Evolutionary conservation across 2,329 filamentous ascomycete species (phyloP).

Genomic region (Cercospora canescens): DNA sequence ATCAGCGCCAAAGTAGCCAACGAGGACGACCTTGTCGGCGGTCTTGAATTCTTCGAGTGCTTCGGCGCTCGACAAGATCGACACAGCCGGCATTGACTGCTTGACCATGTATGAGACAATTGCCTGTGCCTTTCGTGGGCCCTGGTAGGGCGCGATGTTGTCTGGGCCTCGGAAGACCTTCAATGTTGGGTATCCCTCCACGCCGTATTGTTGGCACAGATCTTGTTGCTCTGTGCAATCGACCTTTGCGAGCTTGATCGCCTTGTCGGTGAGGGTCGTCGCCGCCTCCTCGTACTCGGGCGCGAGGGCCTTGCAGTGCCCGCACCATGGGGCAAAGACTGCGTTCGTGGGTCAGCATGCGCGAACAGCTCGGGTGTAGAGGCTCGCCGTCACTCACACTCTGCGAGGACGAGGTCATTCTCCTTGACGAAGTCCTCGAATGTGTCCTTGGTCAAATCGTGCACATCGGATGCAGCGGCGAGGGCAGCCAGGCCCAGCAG

Average conservation of each 20-base stretch:
- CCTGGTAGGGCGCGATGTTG: conserved; percentile 77
- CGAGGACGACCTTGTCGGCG: conserved; percentile 91
- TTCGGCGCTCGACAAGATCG: conserved; percentile 69
- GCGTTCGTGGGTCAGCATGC: neutral
- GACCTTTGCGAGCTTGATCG: conserved; percentile 80
- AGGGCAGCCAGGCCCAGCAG: conserved; percentile 58
- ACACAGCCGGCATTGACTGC: conserved; percentile 92
- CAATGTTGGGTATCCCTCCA: conserved; percentile 97
- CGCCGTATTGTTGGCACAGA: conserved; percentile 84
- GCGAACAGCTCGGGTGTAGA: neutral
- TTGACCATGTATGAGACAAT: conserved; percentile 93
- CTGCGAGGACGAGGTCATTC: conserved; percentile 87
- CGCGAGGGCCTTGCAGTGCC: conserved; percentile 97
- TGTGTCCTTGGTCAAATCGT: conserved; percentile 78
- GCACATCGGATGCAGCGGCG: conserved; percentile 64
- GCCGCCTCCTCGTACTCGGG: conserved; percentile 89
- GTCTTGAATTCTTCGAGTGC: conserved; percentile 95
- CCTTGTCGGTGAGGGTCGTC: conserved; percentile 81
- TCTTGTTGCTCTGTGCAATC: conserved; percentile 95
- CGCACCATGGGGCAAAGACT: conserved; percentile 97
- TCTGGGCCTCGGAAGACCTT: conserved; percentile 97
- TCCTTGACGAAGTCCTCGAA: conserved; percentile 84
- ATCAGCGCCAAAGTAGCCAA: conserved; percentile 79
- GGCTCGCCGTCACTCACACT: conserved; percentile 66
- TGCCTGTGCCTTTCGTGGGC: conserved; percentile 81